Evolutionary conservation across 345 rosid genomes (phyloP), one percentile per base, ranked within the genome.

Genomic region (Viola odorata): DNA sequence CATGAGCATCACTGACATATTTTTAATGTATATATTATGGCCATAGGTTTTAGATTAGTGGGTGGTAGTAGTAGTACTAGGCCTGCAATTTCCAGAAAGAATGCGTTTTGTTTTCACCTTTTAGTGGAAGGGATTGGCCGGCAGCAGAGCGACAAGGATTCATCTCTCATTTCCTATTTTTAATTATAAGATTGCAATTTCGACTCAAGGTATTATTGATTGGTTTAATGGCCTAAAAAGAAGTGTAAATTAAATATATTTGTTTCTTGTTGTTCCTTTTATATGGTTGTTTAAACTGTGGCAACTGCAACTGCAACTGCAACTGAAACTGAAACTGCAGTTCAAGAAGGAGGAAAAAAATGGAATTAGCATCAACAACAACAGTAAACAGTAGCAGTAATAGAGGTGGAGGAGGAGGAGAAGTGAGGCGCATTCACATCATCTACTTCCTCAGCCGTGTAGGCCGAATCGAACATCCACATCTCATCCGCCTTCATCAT

Each of bases 391-490:
- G 55, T 41, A 39, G 41, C 52, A 23, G 60, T 5, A 63, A 47
- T 16, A 7, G 54, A 13, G 7, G 55, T 4, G 53, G 36, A 40
- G 63, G 39, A 0, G 74, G 70, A 15, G 80, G 84, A 63, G 82
- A 85, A 77, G 67, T 74, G 50, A 81, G 92, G 69, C 75, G 81
- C 70, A 36, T 86, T 69, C 81, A 85, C 62, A 73, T 89, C 64
- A 63, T 86, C n/a, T 86, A 84, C 69, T 89, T 86, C 80, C 87
- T 80, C 6, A 83, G 77, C 64, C 81, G 58, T 37, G 65, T 68
- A 7, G 94, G 85, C 32, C 74, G 67, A 6, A 60, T 76, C 12
- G 94, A 86, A 50, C 94, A 89, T 45, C 96, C 91, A 53, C 96
- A 89, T 71, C 94, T 86, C 65, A 60, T 86, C 49, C 82, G 85